These are phyloP conservation scores for Anacardium occidentale DNA, from an alignment of 345 rosid species.

Conservation along the genomic window DNA sequence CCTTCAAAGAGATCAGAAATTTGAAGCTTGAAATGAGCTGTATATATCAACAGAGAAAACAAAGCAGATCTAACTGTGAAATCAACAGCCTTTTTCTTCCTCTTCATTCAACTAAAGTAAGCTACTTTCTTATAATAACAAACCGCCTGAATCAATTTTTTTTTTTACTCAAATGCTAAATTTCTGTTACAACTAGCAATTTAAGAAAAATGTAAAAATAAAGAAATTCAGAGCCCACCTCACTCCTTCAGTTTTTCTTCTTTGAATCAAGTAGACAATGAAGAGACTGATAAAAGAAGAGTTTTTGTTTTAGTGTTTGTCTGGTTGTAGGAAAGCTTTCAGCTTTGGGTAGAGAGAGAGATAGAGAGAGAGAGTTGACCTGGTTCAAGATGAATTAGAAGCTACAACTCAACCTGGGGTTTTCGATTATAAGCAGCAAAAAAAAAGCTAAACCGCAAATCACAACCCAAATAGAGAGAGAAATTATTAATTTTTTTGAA, in stretches of 20 bases:
- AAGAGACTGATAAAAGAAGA: background rate
- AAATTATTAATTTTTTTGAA: no score
- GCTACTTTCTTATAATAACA: conserved; percentile 8
- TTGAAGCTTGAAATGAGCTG: conserved; percentile 21
- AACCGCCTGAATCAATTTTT: conserved; percentile 7
- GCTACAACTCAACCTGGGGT: background rate
- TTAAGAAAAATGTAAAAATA: background rate
- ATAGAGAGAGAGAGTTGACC: conserved; percentile 19
- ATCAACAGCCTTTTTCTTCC: background rate
- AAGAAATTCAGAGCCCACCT: conserved; percentile 7
- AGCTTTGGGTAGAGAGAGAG: conserved; percentile 1
- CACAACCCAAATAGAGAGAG: background rate
- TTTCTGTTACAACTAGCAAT: background rate
- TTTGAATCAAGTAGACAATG: background rate
- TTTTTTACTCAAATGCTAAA: conserved; percentile 7
- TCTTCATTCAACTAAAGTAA: background rate
- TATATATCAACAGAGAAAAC: conserved; percentile 18
- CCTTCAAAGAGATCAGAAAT: conserved; percentile 32
- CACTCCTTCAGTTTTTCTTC: conserved; percentile 9
- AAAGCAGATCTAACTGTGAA: conserved; percentile 39
- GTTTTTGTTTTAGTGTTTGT: background rate
- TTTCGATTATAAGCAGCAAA: background rate
- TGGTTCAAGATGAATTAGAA: background rate
- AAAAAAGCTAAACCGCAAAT: background rate
- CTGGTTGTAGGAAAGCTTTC: background rate